These are phyloP conservation scores for Cucumis cinereus DNA, from an alignment of 306 rosid species.

Conservation along the genomic window DNA sequence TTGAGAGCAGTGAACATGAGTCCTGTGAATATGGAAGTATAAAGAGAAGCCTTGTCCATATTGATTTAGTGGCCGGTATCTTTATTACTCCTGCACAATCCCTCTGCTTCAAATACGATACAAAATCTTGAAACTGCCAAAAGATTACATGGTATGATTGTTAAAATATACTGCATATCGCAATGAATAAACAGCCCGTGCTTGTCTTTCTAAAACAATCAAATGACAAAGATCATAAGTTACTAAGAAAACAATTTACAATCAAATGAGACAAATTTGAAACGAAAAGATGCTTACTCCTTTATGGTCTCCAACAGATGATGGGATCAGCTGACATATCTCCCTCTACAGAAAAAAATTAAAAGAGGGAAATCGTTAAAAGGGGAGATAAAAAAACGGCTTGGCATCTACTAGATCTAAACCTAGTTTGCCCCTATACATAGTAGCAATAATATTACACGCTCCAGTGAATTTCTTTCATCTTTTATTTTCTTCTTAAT, in stretches of 20 bases:
- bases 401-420: neutral
- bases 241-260: neutral
- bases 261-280: constrained; percentile 2
- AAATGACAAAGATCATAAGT: neutral
- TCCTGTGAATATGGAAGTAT: constrained; percentile 77
- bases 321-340: constrained; percentile 71
- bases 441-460: neutral
- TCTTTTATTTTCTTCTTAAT: neutral
- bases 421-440: neutral
- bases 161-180: neutral
- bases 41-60: constrained; percentile 92
- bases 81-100: constrained; percentile 96
- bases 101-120: constrained; percentile 86
- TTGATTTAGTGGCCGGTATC: constrained; percentile 58
- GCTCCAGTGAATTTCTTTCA: neutral
- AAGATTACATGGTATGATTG: neutral
- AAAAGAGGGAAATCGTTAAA: constrained; percentile 11
- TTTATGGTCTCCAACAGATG: constrained; percentile 50
- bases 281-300: constrained; percentile 43
- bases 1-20: constrained; percentile 60
- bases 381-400: neutral
- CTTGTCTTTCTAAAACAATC: neutral
- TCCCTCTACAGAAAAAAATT: constrained; percentile 57
- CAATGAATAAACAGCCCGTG: neutral
- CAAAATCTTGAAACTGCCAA: constrained; percentile 87